Evolutionary conservation across 805 yeast species (phyloP).

Genomic region (Ogataea trehaloabstinens): DNA sequence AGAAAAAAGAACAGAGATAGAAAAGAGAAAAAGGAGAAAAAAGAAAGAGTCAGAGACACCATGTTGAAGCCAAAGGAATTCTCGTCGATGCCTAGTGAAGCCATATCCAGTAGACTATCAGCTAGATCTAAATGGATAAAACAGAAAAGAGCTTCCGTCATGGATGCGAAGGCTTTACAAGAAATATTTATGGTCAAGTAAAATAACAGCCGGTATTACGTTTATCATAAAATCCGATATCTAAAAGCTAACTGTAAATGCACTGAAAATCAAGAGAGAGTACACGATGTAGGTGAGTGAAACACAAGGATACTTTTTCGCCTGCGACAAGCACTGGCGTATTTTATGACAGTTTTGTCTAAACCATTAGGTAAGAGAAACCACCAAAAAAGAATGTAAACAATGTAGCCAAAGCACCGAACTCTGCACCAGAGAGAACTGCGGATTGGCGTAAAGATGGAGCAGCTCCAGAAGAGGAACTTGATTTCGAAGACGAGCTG

Average conservation of each 20-base stretch:
- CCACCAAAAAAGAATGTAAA: conserved; percentile 45
- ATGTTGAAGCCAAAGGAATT: conserved; percentile 39
- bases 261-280: no score
- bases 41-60: conserved; percentile 35
- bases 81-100: conserved; percentile 29
- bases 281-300: no score
- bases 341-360: neutral
- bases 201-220: no score
- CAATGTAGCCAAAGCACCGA: conserved; percentile 35
- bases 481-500: conserved; percentile 23
- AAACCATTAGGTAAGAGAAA: conserved; percentile 34
- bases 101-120: conserved; percentile 52
- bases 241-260: neutral
- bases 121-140: conserved; percentile 84
- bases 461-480: conserved; percentile 30
- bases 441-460: conserved; percentile 15
- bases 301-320: no score
- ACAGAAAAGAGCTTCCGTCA: conserved; percentile 87
- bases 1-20: conserved; percentile 22
- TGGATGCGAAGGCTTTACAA: conserved; percentile 84
- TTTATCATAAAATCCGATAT: neutral
- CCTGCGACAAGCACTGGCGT: neutral
- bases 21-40: conserved; percentile 25
- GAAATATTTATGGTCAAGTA: conserved; percentile 83
- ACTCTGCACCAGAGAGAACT: conserved; percentile 20